Evolutionary conservation across 2,329 filamentous ascomycete genomes (phyloP).

Genomic region (Alternaria sp.): DNA sequence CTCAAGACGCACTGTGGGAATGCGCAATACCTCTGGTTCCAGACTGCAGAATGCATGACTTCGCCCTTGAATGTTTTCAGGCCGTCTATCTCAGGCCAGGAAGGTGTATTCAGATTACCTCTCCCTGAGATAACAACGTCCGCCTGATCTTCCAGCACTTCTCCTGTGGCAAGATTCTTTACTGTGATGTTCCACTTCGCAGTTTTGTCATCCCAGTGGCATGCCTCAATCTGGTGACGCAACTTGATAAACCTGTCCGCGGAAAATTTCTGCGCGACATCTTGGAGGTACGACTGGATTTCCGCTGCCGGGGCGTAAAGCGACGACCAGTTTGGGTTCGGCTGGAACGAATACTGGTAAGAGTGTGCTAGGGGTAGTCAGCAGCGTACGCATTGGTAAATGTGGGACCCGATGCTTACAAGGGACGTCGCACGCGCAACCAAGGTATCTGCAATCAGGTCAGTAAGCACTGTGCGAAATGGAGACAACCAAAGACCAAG

Average conservation of each 20-base stretch:
- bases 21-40: slow-evolving; percentile 43
- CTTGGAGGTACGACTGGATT: slow-evolving; percentile 51
- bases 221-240: slow-evolving; percentile 46
- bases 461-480: background rate
- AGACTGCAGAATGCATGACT: slow-evolving; percentile 48
- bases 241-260: slow-evolving; percentile 52
- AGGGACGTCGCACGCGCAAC: slow-evolving; percentile 56
- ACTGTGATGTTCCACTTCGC: slow-evolving; percentile 51
- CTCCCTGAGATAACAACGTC: slow-evolving; percentile 47
- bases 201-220: slow-evolving; percentile 44
- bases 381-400: background rate
- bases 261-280: slow-evolving; percentile 47
- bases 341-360: slow-evolving; percentile 56
- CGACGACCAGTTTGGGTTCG: slow-evolving; percentile 53
- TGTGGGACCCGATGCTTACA: slow-evolving; percentile 13
- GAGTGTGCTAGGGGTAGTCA: slow-evolving; percentile 46
- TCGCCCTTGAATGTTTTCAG: slow-evolving; percentile 44
- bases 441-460: slow-evolving; percentile 47
- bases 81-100: slow-evolving; percentile 48
- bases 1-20: background rate
- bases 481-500: background rate
- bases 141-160: slow-evolving; percentile 33
- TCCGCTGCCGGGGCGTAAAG: slow-evolving; percentile 52
- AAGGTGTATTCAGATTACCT: slow-evolving; percentile 43
- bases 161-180: slow-evolving; percentile 42